Base-by-base conservation (phyloP, 2,329 filamentous ascomycete species). In the Penicillium sp. region DNA sequence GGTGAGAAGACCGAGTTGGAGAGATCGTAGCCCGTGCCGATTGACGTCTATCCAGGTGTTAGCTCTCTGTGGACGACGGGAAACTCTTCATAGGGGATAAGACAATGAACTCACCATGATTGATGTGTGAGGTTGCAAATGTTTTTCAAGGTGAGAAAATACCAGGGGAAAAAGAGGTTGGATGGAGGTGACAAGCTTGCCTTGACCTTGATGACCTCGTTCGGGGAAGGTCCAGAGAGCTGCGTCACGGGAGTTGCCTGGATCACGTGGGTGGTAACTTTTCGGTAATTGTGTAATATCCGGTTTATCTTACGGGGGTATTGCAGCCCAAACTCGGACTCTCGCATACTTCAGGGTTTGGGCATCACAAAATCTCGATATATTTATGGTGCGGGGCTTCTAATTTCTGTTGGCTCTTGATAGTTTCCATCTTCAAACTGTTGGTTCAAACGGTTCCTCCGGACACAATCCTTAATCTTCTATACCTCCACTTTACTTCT, bases 1-100 rank as follows among this genome's bases (percentile, higher is more conserved):
- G 95, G 95, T 48, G 95, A 98, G 84, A 98, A 99, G 82, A 98
- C 96, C 73, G 95, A 98, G 86, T 99, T 99, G 76, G 91, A 91
- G 71, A 99, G 89, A 86, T 99, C 95, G 82, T 99, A 99, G 74
- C 95, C 95, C 72, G 95, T 99, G 75, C 95, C 95, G 90, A 99
- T 99, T 74, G 95, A 99, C 73, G 95, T 99, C 95, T 99, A 37
- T 43, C 48, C 48, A 43, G 57, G 37, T 35, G 53, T 69, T 63
- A 65, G 61, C 56, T 45, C 27, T n/a, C 35, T n/a, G 27, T 22
- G 21, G 41, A 16, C 7, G 13, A 44, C 37, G 14, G 27, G 29
- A 22, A 3, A 41, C 22, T 22, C n/a, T 22, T n/a, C 2, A 7
- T 13, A 9, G 39, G 3, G 26, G n/a, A 27, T 35, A 10, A 53